These are phyloP conservation scores for Ogataea pini DNA, from an alignment of 805 yeast species.

Conservation along the genomic window DNA sequence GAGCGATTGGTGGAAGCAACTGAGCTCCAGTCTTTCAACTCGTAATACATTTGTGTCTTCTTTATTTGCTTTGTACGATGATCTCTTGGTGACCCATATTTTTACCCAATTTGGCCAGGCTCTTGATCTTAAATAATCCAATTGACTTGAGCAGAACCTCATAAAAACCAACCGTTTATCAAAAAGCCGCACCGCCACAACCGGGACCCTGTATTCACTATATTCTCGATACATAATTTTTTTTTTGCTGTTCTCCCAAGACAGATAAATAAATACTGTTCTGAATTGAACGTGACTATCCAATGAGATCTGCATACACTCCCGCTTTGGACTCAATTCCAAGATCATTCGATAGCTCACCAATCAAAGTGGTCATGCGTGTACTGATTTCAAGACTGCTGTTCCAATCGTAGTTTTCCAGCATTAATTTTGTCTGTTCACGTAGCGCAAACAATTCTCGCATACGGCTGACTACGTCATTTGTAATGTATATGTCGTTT, in stretches of 20 bases:
- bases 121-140: not conserved
- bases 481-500: conserved; percentile 6
- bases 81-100: too few relatives aligned
- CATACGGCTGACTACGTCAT: conserved; percentile 11
- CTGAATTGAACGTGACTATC: not conserved
- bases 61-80: too few relatives aligned
- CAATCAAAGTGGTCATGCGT: conserved; percentile 8
- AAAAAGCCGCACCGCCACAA: not conserved
- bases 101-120: not conserved
- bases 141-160: conserved; percentile 9
- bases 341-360: conserved; percentile 8
- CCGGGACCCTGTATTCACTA: not conserved
- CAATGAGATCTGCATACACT: not conserved
- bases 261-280: not conserved
- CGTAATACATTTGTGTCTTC: conserved; percentile 17
- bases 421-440: conserved; percentile 9
- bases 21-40: conserved; percentile 23
- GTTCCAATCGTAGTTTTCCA: conserved; percentile 14
- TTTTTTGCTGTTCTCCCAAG: not conserved
- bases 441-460: conserved; percentile 22
- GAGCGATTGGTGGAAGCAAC: conserved; percentile 26
- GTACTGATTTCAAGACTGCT: conserved; percentile 10
- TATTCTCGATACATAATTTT: not conserved
- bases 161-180: not conserved
- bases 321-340: not conserved